Conservation (phyloP, 164 flowering plant genomes). For the Hamamelis virginiana region DNA sequence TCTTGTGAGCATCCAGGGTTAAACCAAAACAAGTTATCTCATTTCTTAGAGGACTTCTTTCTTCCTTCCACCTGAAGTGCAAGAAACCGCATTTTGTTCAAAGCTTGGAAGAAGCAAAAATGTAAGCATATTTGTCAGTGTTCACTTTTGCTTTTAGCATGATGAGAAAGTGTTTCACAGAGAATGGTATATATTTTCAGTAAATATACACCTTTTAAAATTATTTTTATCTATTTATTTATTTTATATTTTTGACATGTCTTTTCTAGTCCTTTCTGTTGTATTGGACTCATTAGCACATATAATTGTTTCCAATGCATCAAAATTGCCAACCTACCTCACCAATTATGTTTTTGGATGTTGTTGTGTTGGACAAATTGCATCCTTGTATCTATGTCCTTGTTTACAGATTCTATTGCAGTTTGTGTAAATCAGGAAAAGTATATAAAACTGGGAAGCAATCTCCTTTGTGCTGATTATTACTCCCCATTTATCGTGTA, state of each 20-base stretch:
- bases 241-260: no score
- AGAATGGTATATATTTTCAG: no score
- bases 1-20: slow-evolving; percentile 51
- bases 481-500: background rate
- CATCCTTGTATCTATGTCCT: background rate
- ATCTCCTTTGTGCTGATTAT: background rate
- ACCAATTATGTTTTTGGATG: background rate
- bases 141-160: background rate
- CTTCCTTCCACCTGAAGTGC: slow-evolving; percentile 78
- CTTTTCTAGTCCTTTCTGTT: no score
- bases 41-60: slow-evolving; percentile 80
- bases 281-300: no score
- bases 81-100: slow-evolving; percentile 57
- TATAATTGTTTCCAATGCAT: no score
- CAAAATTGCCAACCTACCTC: no score
- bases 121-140: slow-evolving; percentile 36
- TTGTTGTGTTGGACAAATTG: background rate
- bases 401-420: background rate
- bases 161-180: background rate
- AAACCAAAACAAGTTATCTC: slow-evolving; percentile 65
- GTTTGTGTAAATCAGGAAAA: background rate
- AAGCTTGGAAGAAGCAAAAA: slow-evolving; percentile 86
- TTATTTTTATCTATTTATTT: no score
- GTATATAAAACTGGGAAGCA: background rate
- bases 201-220: no score